phyloP scores from a whole-genome alignment of 768 basidiomycete species.

The Tylopilus cervinicoccineus region DNA sequence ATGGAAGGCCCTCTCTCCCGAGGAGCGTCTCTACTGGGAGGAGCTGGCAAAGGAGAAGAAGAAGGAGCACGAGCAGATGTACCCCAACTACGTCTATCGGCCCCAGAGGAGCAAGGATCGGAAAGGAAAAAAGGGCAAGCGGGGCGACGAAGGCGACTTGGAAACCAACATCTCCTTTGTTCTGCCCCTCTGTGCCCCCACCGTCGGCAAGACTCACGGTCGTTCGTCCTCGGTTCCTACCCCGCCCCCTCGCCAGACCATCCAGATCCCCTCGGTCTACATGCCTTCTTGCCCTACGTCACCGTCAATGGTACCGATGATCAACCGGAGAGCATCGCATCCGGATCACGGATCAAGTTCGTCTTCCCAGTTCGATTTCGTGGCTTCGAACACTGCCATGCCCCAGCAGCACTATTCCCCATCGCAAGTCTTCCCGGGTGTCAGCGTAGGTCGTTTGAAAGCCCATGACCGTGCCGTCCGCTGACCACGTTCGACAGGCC shows the following conservation, averaged over 20 bases:
- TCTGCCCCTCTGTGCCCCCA: too few relatives aligned
- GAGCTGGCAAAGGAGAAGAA: constrained; percentile 74
- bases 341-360: constrained; percentile 43
- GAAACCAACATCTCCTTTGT: constrained; percentile 49
- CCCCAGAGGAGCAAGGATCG: constrained; percentile 53
- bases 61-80: constrained; percentile 71
- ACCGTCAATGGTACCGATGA: constrained; percentile 51
- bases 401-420: constrained; percentile 37
- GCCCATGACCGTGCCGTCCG: constrained; percentile 5
- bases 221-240: constrained; percentile 61
- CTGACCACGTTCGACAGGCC: constrained; percentile 31
- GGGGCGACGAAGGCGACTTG: constrained; percentile 43
- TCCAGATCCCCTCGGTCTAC: constrained; percentile 63
- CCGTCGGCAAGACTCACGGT: constrained; percentile 40
- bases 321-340: constrained; percentile 55
- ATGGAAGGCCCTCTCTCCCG: constrained; percentile 65
- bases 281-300: constrained; percentile 65
- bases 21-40: constrained; percentile 74
- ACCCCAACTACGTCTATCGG: constrained; percentile 77
- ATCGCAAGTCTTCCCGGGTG: constrained; percentile 24
- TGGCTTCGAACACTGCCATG: constrained; percentile 43
- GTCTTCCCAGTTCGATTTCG: constrained; percentile 51
- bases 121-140: constrained; percentile 45
- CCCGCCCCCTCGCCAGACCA: constrained; percentile 62
- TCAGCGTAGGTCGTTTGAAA: constrained; percentile 38